These are phyloP conservation scores for Magnusiomyces suaveolens DNA, from an alignment of 1,139 yeast species.

Conservation along the genomic window DNA sequence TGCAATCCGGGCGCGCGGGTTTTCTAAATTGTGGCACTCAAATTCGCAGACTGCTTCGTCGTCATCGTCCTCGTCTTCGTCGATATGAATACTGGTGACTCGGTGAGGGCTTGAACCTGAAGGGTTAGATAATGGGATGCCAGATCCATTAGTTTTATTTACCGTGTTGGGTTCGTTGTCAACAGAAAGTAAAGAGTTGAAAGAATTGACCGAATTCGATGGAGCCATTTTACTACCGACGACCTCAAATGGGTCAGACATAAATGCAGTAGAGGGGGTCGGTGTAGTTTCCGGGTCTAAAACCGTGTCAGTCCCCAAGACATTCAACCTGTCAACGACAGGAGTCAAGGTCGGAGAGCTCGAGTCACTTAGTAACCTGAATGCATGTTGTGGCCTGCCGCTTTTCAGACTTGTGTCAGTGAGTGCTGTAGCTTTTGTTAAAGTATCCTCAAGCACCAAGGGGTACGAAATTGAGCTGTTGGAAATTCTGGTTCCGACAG, in stretches of 20 bases:
- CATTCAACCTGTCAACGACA: not conserved
- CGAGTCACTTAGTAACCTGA: no score
- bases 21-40: conserved; percentile 1
- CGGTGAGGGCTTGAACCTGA: no score
- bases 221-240: not conserved
- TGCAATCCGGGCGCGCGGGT: not conserved
- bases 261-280: not conserved
- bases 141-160: not conserved
- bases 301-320: not conserved
- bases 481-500: no score
- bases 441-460: no score
- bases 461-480: no score
- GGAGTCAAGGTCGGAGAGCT: no score
- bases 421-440: no score
- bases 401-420: no score
- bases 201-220: not conserved
- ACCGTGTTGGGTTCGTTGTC: not conserved
- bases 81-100: not conserved
- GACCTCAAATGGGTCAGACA: not conserved
- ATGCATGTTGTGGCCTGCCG: no score
- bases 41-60: not conserved
- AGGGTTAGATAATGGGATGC: not conserved
- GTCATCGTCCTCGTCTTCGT: not conserved
- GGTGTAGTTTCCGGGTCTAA: not conserved
- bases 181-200: not conserved